Conservation (phyloP, 1,284 basidiomycete species). For the Trichosporon asahii region DNA sequence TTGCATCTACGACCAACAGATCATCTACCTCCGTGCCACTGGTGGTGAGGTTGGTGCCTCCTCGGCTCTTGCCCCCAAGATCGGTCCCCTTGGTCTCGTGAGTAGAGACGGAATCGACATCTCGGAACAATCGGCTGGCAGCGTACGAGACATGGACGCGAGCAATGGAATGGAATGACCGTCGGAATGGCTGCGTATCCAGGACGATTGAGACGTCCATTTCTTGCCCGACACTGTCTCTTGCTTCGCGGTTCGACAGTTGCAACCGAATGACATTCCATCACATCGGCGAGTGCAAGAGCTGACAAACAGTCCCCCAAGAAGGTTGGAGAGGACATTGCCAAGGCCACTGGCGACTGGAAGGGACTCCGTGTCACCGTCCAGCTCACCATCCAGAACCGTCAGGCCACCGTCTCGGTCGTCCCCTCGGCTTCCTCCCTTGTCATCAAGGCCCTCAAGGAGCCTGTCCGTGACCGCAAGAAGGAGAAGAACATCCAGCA, state of each 20-base stretch:
- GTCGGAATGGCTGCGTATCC: no score
- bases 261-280: neutral
- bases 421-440: slow-evolving; percentile 97
- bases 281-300: neutral
- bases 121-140: neutral
- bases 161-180: neutral
- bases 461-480: slow-evolving; percentile 98
- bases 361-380: slow-evolving; percentile 99
- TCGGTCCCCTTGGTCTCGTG: slow-evolving; percentile 99
- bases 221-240: no score
- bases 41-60: slow-evolving; percentile 99
- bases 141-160: neutral
- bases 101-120: slow-evolving; percentile 46
- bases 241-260: neutral
- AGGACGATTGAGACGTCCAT: no score
- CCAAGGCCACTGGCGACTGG: slow-evolving; percentile 97
- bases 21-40: slow-evolving; percentile 98
- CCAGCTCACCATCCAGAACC: slow-evolving; percentile 99
- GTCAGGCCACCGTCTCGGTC: slow-evolving; percentile 94
- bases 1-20: slow-evolving; percentile 48
- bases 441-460: slow-evolving; percentile 98
- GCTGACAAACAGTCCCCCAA: slow-evolving; percentile 77
- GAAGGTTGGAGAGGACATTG: slow-evolving; percentile 99
- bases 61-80: slow-evolving; percentile 97
- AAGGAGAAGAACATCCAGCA: slow-evolving; percentile 99